Evolutionary conservation across 1,284 basidiomycete genomes (phyloP).

Genomic region (Trametes pubescens): DNA sequence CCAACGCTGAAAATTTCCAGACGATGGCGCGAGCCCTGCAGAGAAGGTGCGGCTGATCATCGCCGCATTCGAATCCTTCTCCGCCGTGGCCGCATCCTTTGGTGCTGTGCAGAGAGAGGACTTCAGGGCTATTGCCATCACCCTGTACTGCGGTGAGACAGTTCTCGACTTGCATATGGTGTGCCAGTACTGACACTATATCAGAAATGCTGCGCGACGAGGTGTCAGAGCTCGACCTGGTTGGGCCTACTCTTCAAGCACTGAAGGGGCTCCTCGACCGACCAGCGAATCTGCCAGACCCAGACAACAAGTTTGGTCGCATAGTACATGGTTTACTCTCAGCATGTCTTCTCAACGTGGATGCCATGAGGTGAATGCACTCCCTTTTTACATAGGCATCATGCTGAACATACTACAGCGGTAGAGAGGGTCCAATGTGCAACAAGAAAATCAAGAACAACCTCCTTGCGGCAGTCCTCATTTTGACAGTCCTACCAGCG

Average conservation of each 20-base stretch:
- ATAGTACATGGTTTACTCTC: slow-evolving; percentile 89
- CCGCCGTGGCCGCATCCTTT: slow-evolving; percentile 68
- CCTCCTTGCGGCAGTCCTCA: slow-evolving; percentile 85
- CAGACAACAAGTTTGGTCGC: slow-evolving; percentile 57
- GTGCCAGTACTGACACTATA: neutral
- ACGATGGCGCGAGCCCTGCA: slow-evolving; percentile 41
- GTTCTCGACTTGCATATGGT: neutral
- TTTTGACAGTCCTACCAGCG: slow-evolving; percentile 83
- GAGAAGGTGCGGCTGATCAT: slow-evolving; percentile 75
- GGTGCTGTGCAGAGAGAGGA: slow-evolving; percentile 70
- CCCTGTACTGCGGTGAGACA: slow-evolving; percentile 77
- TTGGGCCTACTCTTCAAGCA: slow-evolving; percentile 80
- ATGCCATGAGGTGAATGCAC: slow-evolving; percentile 84
- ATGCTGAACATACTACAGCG: slow-evolving; percentile 52
- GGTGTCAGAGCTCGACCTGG: slow-evolving; percentile 78
- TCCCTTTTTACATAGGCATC: neutral
- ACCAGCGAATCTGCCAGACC: slow-evolving; percentile 42
- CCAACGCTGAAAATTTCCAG: slow-evolving; percentile 22
- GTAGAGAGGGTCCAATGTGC: slow-evolving; percentile 80
- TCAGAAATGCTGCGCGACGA: slow-evolving; percentile 88
- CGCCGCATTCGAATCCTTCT: slow-evolving; percentile 72
- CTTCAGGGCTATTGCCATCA: slow-evolving; percentile 81
- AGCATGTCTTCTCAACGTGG: slow-evolving; percentile 85
- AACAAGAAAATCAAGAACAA: slow-evolving; percentile 92
- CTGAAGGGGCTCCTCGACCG: slow-evolving; percentile 77